Evolutionary conservation across 108 stramenopile genomes (phyloP).

Genomic region (Skeletonema marinoi): DNA sequence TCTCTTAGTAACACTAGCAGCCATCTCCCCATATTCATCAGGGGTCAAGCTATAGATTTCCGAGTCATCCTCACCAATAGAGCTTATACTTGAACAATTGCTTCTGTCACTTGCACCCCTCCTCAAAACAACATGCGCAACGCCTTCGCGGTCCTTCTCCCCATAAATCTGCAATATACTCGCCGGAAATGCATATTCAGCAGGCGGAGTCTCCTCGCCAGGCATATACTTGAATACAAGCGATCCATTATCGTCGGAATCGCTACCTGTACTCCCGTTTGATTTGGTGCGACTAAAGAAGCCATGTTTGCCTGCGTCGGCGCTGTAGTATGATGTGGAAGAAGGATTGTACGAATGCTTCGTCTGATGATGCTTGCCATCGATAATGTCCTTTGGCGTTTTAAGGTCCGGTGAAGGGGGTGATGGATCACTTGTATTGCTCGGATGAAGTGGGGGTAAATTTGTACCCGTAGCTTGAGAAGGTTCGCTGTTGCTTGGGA

Average conservation of each 20-base stretch:
- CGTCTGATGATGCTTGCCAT: conserved; percentile 11
- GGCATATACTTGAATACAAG: conserved; percentile 33
- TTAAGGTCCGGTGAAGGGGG: not conserved
- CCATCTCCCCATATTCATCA: not conserved
- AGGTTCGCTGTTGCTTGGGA: not conserved
- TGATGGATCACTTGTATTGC: not conserved
- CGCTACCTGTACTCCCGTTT: not conserved
- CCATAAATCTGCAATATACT: conserved; percentile 37
- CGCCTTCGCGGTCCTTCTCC: not conserved
- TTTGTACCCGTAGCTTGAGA: not conserved
- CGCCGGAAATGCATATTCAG: conserved; percentile 40
- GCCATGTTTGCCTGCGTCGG: conserved; percentile 36
- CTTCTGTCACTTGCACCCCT: not conserved
- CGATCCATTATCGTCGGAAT: conserved; percentile 22
- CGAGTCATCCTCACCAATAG: not conserved
- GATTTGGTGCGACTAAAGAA: not conserved
- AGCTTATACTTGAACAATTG: not conserved
- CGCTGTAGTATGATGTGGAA: conserved; percentile 16
- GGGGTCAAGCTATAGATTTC: too few relatives aligned
- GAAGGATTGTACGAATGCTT: conserved; percentile 13
- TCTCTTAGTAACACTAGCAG: not conserved
- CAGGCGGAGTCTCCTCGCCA: conserved; percentile 26
- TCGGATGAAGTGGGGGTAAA: not conserved
- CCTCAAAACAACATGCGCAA: not conserved
- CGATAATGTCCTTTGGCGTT: not conserved